phyloP scores from a whole-genome alignment of 2,329 filamentous ascomycete genomes.

The Cladosporium oxysporum region DNA sequence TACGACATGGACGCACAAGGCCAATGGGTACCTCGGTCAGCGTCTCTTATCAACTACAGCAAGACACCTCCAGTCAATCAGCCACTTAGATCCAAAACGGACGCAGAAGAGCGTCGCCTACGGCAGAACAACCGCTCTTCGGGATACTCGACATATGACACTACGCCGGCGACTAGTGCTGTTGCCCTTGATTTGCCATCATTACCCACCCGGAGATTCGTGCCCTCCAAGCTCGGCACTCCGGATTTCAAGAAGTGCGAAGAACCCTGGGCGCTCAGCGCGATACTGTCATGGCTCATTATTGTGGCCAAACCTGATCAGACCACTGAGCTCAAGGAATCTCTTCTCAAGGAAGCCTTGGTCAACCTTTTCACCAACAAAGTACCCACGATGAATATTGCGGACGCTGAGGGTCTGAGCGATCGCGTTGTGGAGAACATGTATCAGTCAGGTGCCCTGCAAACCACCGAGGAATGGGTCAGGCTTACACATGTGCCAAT shows the following conservation, averaged over 20 bases:
- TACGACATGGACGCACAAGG: slow-evolving; percentile 31
- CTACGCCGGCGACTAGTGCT: slow-evolving; percentile 40
- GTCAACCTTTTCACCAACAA: slow-evolving; percentile 90
- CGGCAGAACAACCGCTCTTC: slow-evolving; percentile 47
- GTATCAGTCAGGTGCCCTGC: slow-evolving; percentile 73
- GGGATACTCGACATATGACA: slow-evolving; percentile 41
- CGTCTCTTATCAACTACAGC: slow-evolving; percentile 79
- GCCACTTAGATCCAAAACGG: slow-evolving; percentile 90
- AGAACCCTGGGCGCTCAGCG: slow-evolving; percentile 91
- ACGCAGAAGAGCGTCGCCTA: slow-evolving; percentile 70
- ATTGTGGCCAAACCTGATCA: slow-evolving; percentile 76
- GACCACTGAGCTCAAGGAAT: slow-evolving; percentile 81
- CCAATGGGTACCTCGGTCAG: slow-evolving; percentile 65
- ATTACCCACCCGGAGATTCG: slow-evolving; percentile 78
- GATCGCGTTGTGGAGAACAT: slow-evolving; percentile 76
- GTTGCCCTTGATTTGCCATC: slow-evolving; percentile 80
- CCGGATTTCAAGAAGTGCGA: slow-evolving; percentile 80
- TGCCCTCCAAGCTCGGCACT: slow-evolving; percentile 77
- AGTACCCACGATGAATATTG: slow-evolving; percentile 97
- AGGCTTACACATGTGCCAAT: slow-evolving; percentile 81
- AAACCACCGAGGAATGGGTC: slow-evolving; percentile 95
- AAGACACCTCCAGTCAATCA: slow-evolving; percentile 76
- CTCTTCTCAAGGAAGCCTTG: slow-evolving; percentile 82
- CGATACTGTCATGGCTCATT: slow-evolving; percentile 83
- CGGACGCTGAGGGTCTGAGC: slow-evolving; percentile 87